These are phyloP conservation scores for Fusarium acutatum DNA, from an alignment of 2,329 filamentous ascomycete genomes.

Conservation along the genomic window DNA sequence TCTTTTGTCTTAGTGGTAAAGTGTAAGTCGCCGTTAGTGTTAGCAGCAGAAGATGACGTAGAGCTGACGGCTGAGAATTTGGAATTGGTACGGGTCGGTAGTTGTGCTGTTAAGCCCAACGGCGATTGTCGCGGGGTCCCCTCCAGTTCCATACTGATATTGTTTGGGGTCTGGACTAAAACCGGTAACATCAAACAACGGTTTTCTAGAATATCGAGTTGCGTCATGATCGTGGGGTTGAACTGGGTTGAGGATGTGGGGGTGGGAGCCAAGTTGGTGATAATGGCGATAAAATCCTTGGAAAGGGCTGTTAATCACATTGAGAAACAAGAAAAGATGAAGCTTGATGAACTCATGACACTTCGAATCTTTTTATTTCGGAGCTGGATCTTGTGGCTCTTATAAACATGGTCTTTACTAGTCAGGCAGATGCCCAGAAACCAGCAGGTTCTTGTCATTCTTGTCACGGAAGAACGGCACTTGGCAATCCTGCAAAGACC, in stretches of 20 bases:
- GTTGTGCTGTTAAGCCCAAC: neutral
- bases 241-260: conserved; percentile 3
- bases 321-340: neutral
- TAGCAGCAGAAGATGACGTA: conserved; percentile 20
- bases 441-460: conserved; percentile 12
- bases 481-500: conserved; percentile 26
- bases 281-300: neutral
- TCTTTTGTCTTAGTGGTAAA: conserved; percentile 46
- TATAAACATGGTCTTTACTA: conserved; percentile 1
- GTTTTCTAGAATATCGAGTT: conserved; percentile 36
- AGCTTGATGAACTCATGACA: neutral
- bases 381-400: conserved; percentile 1
- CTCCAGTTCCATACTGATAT: neutral
- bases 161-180: conserved; percentile 14
- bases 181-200: conserved; percentile 24
- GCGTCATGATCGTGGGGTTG: conserved; percentile 37
- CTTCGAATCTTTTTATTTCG: neutral
- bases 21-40: neutral
- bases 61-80: conserved; percentile 28
- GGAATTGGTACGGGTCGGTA: conserved; percentile 1
- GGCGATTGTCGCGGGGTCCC: conserved; percentile 26
- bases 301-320: neutral
- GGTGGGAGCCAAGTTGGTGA: conserved; percentile 5
- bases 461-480: conserved; percentile 30
- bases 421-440: conserved; percentile 3